Evolutionary conservation across 192 early-diverging fungal species (phyloP).

Genomic region (Linderina pennispora): DNA sequence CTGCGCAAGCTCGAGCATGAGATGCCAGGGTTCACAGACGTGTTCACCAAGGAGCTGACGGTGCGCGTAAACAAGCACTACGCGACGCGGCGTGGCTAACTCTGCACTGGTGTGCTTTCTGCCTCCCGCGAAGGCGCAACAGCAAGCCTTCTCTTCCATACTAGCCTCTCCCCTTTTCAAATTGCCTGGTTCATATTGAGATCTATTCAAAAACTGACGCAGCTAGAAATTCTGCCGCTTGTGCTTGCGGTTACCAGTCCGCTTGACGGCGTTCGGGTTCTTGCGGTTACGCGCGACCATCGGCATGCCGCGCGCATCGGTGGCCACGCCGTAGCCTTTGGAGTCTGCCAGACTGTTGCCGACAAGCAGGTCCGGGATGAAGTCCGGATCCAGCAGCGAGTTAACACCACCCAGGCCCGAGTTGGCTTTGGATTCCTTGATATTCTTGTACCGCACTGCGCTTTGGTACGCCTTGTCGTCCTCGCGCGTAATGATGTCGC

Average conservation of each 20-base stretch:
- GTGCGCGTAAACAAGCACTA: conserved; percentile 44
- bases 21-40: conserved; percentile 48
- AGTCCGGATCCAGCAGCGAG: conserved; percentile 36
- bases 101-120: too few relatives aligned
- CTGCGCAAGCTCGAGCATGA: conserved; percentile 47
- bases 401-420: conserved; percentile 14
- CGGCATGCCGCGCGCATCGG: conserved; percentile 55
- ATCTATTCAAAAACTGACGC: too few relatives aligned
- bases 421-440: conserved; percentile 19
- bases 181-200: too few relatives aligned
- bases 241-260: conserved; percentile 55
- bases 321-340: conserved; percentile 51
- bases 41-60: conserved; percentile 46
- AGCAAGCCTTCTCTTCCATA: too few relatives aligned
- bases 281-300: conserved; percentile 60
- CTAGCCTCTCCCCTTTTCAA: too few relatives aligned
- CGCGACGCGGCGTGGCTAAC: conserved; percentile 42
- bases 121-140: too few relatives aligned
- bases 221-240: conserved; percentile 34
- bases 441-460: conserved; percentile 27
- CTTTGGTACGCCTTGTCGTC: conserved; percentile 81
- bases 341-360: conserved; percentile 35
- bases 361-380: conserved; percentile 19
- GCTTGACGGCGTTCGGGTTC: conserved; percentile 59
- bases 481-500: conserved; percentile 78